These are phyloP conservation scores for Aureobasidium sp. DNA, from an alignment of 2,329 filamentous ascomycete species.

Conservation along the genomic window DNA sequence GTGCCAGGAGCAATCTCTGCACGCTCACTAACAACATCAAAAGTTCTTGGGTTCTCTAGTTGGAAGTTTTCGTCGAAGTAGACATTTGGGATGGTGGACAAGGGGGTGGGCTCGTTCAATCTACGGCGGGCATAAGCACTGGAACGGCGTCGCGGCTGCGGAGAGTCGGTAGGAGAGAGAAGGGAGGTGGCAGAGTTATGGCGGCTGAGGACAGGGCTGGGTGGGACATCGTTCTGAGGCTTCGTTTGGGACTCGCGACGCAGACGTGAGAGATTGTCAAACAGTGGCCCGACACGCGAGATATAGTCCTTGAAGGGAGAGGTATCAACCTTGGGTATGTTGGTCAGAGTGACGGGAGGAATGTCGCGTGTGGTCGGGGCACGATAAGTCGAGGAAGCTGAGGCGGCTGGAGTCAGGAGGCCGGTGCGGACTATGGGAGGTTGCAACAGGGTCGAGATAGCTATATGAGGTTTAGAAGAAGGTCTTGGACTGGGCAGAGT, in stretches of 20 bases:
- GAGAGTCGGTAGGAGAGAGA: slow-evolving; percentile 40
- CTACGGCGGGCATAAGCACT: slow-evolving; percentile 50
- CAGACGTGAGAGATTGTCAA: slow-evolving; percentile 79
- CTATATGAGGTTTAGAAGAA: slow-evolving; percentile 34
- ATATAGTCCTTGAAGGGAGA: slow-evolving; percentile 80
- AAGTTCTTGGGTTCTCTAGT: slow-evolving; percentile 90
- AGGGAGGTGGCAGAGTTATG: slow-evolving; percentile 35
- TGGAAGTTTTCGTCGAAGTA: slow-evolving; percentile 96
- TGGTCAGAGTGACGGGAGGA: slow-evolving; percentile 83
- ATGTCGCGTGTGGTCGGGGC: slow-evolving; percentile 50
- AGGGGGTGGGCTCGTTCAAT: slow-evolving; percentile 67
- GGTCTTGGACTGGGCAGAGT: no score
- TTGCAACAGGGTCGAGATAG: slow-evolving; percentile 89
- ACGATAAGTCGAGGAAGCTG: slow-evolving; percentile 41
- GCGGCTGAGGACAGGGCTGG: slow-evolving; percentile 21
- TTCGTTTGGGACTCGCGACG: slow-evolving; percentile 56
- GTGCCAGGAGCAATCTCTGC: slow-evolving; percentile 82
- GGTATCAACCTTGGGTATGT: slow-evolving; percentile 72
- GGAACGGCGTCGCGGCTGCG: slow-evolving; percentile 44
- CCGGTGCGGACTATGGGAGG: slow-evolving; percentile 85
- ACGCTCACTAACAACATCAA: slow-evolving; percentile 91
- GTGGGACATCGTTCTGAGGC: slow-evolving; percentile 30
- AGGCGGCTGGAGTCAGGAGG: slow-evolving; percentile 62
- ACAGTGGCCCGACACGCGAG: slow-evolving; percentile 74
- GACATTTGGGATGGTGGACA: slow-evolving; percentile 85